Evolutionary conservation across 495 filamentous ascomycete species (phyloP), one percentile per base, ranked within the genome.

Genomic region (Aspergillus cavernicola): DNA sequence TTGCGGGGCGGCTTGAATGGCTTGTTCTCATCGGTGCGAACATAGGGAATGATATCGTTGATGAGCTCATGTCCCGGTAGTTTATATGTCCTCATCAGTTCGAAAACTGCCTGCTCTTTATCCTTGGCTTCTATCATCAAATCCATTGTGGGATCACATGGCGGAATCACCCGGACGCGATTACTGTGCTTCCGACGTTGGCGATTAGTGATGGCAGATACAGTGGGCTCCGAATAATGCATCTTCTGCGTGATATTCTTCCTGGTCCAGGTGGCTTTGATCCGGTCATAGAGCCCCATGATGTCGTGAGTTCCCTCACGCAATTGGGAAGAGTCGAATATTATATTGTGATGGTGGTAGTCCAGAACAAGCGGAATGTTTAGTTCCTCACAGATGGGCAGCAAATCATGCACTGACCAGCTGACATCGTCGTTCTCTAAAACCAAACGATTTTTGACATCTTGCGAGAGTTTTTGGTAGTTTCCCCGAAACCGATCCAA

Each of bases 41-140:
- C 79, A 66, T 89, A 81, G 0, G 92, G 91, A 13, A 91, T 72
- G 6, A 98, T 73, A 55, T 96, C 88, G 59, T 85, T 86, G 61
- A 93, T 79, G 1, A 70, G 73, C 4, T 92, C 79, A 64, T 85
- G 85, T 2, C 87, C 89, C 0, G 90, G 87, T 0, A 97, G 77
- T 52, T 85, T 89, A 67, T 87, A 96, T 1, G 74, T 93, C 26
- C 85, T 76, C 89, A 96, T 96, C 12, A 97, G 77, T 56, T 96
- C 90, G 61, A 97, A 96, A 0, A 96, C 91, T 0, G 93, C 91
- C 67, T 97, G 93, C 67, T 98, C 93, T 68, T 97, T 98, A 61
- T 96, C 92, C 62, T 97, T 98, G 15, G 93, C 93, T 72, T 98
- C 93, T 52, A 97, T 96, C 93, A 97, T 98, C 11, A 97, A 75